Evolutionary conservation across 441 rosid genomes (phyloP), one percentile per base, ranked within the genome.

Genomic region (Populus trichocarpa): DNA sequence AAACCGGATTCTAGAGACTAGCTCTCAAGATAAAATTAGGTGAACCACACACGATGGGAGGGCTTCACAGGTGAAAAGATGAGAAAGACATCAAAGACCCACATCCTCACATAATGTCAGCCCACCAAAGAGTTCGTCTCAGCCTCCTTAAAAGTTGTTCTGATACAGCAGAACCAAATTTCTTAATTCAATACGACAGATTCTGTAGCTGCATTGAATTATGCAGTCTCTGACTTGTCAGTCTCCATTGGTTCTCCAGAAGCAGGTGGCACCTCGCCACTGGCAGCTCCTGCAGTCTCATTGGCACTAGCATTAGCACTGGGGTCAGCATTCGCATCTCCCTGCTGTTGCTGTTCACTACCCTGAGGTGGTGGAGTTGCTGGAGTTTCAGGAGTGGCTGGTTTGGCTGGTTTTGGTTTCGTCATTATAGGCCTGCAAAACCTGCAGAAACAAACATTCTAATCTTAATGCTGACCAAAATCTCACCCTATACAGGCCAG

Each of bases 371-470:
- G 90, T 25, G 95, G 90, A 26, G 87, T 75, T 35, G 89, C 79
- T 0, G 92, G 89, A 61, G 88, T 73, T 73, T 85, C 92, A 18
- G 94, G 87, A 16, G 89, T 71, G 2, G 88, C 74, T 50, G 94
- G 90, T 82, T 94, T 93, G 25, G 88, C 84, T 35, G 98, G 97
- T 70, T 91, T 91, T 26, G 92, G 90, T 72, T 88, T 94, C 14
- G 86, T 94, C 97, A 94, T 92, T 83, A 93, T 84, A 12, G 96
- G 98, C 85, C 90, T 86, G 84, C 98, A 94, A 46, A 88, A 73
- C 90, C 99, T 96, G 91, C 69, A 8, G 20, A 73, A 76, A 46
- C 59, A 69, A 36, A 61, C 26, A 3, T 61, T 61, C 13, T 22
- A 22, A 3, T 61, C 28, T 61, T 22, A 22, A 61, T 61, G 66